Evolutionary conservation across 1,284 basidiomycete genomes (phyloP), one percentile per base, ranked within the genome.

Genomic region (Pisolithus thermaeus): DNA sequence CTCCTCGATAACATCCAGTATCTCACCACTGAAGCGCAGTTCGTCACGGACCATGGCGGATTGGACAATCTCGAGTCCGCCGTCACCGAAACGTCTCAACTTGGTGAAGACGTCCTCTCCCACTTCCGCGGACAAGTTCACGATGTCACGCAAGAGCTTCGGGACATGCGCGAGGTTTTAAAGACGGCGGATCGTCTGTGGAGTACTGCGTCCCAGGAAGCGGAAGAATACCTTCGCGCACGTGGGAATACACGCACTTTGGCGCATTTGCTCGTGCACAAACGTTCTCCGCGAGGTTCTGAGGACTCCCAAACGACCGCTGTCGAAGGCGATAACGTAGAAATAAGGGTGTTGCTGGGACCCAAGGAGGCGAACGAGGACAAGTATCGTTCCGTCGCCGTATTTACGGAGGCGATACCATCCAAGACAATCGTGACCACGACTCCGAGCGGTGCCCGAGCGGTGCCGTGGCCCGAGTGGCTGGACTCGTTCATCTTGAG

Each of bases 221-320:
- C 78, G 25, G 71, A 75, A 41, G 71, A 69, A 16, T 73, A 74
- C 46, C 59, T 75, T 45, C 52, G 50, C 7, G 23, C 37, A 1
- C 53, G 55, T 47, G 45, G 53, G 14, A 23, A 35, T 18, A 54
- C 61, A 18, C 65, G 65, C 27, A 72, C 69, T n/a, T 60, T 77
- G 35, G 56, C 63, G 28, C 59, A 65, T 4, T 55, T 68, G n/a
- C 54, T 61, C 43, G 56, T 63, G 36, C 65, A 64, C 43, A 68
- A 65, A 47, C 66, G 51, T 12, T 56, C 61, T 0, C 55, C 67
- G 14, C 66, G 80, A 52, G 78, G 74, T 27, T 82, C 80, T 22
- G 76, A 79, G 61, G 80, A 83, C 61, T 82, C 80, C 1, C 75
- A 80, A 53, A 60, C 59, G 35, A 82, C 81, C 0, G 71, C 69